Evolutionary conservation across 1,284 basidiomycete genomes (phyloP).

Genomic region (Ganoderma meredithae): DNA sequence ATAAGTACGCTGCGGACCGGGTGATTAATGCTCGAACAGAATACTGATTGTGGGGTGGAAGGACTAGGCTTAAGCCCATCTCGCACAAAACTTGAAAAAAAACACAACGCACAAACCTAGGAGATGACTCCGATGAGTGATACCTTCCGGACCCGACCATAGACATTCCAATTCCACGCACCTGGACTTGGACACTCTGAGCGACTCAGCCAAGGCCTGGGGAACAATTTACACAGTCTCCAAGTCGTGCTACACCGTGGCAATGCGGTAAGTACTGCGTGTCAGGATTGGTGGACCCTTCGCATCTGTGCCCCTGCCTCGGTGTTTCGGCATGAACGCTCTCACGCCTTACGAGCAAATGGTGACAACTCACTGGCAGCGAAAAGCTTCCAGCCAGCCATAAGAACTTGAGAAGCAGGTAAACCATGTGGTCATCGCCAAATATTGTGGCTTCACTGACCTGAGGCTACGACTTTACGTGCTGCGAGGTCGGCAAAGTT

Average conservation of each 20-base stretch:
- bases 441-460: neutral
- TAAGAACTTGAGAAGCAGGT: neutral
- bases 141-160: neutral
- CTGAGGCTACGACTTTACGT: neutral
- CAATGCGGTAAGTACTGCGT: neutral
- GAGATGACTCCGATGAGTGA: neutral
- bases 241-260: neutral
- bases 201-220: neutral
- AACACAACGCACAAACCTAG: neutral
- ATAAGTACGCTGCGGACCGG: neutral
- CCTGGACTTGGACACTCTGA: neutral
- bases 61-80: neutral
- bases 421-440: too few species aligned
- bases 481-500: neutral
- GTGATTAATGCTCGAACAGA: neutral
- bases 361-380: neutral
- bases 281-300: neutral
- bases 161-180: neutral
- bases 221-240: neutral
- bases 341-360: neutral
- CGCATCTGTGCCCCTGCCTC: neutral
- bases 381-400: neutral
- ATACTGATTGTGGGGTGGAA: neutral
- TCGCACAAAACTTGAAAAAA: too few species aligned
- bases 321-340: neutral